phyloP scores from a whole-genome alignment of 139 green algal species.

The Trebouxia sp. region DNA sequence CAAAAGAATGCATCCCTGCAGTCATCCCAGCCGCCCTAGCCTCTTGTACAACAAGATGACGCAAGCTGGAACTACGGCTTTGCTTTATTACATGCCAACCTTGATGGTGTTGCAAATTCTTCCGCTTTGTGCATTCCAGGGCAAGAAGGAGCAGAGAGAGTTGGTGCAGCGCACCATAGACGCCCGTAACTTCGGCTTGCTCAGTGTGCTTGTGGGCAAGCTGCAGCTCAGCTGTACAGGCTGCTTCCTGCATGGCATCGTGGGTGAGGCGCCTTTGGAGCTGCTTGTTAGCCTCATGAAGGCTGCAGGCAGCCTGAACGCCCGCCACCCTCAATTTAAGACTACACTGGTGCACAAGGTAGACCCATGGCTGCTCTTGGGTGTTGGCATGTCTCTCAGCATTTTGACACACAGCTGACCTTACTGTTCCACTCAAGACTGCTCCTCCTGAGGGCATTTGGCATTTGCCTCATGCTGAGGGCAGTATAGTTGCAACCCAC shows the following conservation, averaged over 20 bases:
- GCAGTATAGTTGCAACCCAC: too few species aligned
- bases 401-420: too few species aligned
- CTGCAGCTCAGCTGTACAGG: conserved; percentile 1
- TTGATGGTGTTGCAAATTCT: too few species aligned
- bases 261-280: neutral
- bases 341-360: conserved; percentile 1
- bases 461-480: too few species aligned
- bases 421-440: too few species aligned
- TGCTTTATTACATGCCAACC: too few species aligned
- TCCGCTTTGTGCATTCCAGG: neutral
- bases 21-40: too few species aligned
- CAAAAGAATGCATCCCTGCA: too few species aligned
- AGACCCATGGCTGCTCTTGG: too few species aligned
- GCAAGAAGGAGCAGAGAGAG: neutral
- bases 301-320: neutral
- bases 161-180: conserved; percentile 1
- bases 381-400: neutral
- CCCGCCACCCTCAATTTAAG: neutral
- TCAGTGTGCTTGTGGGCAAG: neutral
- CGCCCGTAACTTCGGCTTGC: neutral
- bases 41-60: too few species aligned
- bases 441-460: too few species aligned
- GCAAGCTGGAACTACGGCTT: too few species aligned
- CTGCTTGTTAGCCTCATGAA: neutral
- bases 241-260: conserved; percentile 5